Base-by-base conservation (phyloP, 2,329 filamentous ascomycete genomes). In the Colletotrichum theobromicola region DNA sequence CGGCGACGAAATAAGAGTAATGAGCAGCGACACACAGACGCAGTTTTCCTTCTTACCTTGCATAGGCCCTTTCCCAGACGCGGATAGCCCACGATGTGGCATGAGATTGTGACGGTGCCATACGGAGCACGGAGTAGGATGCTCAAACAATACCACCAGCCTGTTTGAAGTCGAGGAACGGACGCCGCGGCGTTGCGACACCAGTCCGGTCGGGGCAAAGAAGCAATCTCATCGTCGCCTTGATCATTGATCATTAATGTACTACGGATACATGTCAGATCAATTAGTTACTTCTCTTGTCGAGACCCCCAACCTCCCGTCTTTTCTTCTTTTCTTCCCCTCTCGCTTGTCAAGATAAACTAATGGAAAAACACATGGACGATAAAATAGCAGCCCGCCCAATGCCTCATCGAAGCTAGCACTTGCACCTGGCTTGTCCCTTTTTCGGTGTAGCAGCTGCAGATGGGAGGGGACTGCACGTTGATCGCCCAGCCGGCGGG, bases 401-500 rank as follows among this genome's bases (percentile, higher is more conserved):
- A 69, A 21, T 26, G 50, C 46, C 16, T 46, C 58, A 66, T 66
- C 61, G 30, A 61, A 71, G 37, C 65, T 46, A 70, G 57, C 53
- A 18, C 8, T 57, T n/a, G 42, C 10, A 46, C 10, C 21, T n/a
- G n/a, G 42, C 42, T 12, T 46, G 42, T 46, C 42, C 42, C 50
- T 35, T 61, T 60, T 46, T 53, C 34, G 71, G 50, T 53, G 66
- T 55, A 30, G 61, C 53, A 72, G 28, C n/a, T 35, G 46, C 24
- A 26, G 67, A 65, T 21, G n/a, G 67, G 72, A 24, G 57, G 50
- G 68, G 72, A 28, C 35, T 58, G 55, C 53, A 50, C 60, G 34
- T 63, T 63, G 72, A 72, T 72, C 68, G 57, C 68, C 63, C 72
- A 72, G 46, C 57, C 68, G 35, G 63, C 72, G 69, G 69, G 72